Evolutionary conservation across 116 monocot genomes (phyloP), one percentile per base, ranked within the genome.

Genomic region (Zostera marina): DNA sequence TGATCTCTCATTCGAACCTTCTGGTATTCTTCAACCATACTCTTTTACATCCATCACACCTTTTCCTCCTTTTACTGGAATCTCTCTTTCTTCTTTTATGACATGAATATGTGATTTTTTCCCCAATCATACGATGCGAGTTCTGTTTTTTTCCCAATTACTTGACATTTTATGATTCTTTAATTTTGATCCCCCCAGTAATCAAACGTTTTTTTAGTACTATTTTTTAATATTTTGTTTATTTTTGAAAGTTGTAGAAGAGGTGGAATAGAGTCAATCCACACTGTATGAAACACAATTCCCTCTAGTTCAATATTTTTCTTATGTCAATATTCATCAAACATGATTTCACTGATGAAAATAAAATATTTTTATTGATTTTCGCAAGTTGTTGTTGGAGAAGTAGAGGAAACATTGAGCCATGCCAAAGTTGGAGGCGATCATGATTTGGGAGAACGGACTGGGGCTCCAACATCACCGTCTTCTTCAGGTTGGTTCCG

Each of bases 401-500:
- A 85, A 61, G 53, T 64, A 61, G 73, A 15, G 52, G 53, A 45
- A 25, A 47, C 56, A 55, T 61, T 83, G 43, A 43, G 45, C 60
- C 70, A 79, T 49, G 75, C 73, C 56, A 80, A 79, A 68, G 70
- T 56, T 73, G 81, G 79, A 70, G 74, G 63, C 72, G 66, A 85
- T 80, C 71, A 45, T 68, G 78, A 81, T 73, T 61, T 74, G 63
- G 80, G 76, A 69, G 75, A 74, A 60, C 69, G 68, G 68, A 74
- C 73, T 74, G 80, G 69, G 59, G 71, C 63, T 63, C 81, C 77
- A 59, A 68, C 41, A 63, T 93, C 88, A 68, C 81, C 93, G 66
- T 78, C 80, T 71, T 76, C 84, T 74, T 89, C 96, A 96, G 96
- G 96, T 96, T 77, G 85, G 96, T 96, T 80, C 70, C 77, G 78